These are phyloP conservation scores for Colletotrichum sublineola DNA, from an alignment of 2,329 filamentous ascomycete genomes.

Conservation along the genomic window DNA sequence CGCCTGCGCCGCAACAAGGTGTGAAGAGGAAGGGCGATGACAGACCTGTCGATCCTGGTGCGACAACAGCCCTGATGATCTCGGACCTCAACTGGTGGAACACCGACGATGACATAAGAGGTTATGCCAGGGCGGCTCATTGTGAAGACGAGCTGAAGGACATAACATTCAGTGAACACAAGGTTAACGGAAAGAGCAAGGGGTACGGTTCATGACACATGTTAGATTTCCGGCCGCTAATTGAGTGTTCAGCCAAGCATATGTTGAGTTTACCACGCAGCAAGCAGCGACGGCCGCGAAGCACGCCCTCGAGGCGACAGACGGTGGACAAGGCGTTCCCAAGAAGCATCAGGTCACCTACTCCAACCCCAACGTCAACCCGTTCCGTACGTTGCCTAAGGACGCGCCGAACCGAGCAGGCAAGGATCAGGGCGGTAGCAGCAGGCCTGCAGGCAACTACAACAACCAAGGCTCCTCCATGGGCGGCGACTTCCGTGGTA, in stretches of 20 bases:
- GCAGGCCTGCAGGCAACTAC: conserved; percentile 63
- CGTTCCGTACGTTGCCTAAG: conserved; percentile 92
- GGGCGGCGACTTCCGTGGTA: conserved; percentile 59
- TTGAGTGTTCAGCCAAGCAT: conserved; percentile 72
- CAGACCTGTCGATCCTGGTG: conserved; percentile 69
- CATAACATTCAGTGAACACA: conserved; percentile 97
- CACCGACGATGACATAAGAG: conserved; percentile 93
- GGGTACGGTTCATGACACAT: conserved; percentile 70
- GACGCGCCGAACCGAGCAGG: conserved; percentile 80
- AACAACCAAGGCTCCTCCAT: conserved; percentile 62
- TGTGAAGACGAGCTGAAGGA: conserved; percentile 90
- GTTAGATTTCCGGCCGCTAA: conserved; percentile 6
- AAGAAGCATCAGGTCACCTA: conserved; percentile 83
- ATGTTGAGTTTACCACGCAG: conserved; percentile 84
- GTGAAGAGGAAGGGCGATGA: conserved; percentile 74
- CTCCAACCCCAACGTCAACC: conserved; percentile 82
- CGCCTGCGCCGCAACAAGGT: conserved; percentile 62
- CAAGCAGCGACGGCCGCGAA: conserved; percentile 91
- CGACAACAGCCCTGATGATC: conserved; percentile 81
- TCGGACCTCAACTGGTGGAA: conserved; percentile 98
- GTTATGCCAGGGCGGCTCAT: conserved; percentile 83
- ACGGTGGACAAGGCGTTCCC: conserved; percentile 66
- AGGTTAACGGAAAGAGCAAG: conserved; percentile 99
- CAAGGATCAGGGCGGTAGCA: conserved; percentile 72
- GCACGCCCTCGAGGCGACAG: conserved; percentile 79